Percentiles rank a stretch among this genome's conserved stretches.
phyloP scores from a whole-genome alignment of 2,329 filamentous ascomycete species.

The Phaeosphaeria sp. region DNA sequence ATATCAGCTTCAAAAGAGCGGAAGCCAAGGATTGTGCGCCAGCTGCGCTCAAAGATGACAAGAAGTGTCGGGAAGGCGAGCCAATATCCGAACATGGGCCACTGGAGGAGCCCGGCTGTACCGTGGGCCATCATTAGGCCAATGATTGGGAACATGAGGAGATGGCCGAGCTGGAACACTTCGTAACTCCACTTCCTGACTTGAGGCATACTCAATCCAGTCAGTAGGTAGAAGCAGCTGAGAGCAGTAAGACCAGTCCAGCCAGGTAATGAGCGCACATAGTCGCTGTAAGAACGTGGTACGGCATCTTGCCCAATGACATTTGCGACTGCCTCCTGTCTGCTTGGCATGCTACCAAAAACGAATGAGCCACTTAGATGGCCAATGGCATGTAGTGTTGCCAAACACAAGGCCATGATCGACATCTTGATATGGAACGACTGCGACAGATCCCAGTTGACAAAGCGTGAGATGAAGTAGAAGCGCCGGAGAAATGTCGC shows the following conservation, averaged over 20 bases:
- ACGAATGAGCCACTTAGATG: conserved; percentile 62
- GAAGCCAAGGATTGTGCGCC: conserved; percentile 58
- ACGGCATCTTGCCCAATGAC: conserved; percentile 55
- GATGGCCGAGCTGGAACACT: conserved; percentile 63
- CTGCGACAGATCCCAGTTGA: conserved; percentile 65
- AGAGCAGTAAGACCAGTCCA: conserved; percentile 60
- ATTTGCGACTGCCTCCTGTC: conserved; percentile 54
- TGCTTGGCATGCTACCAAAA: conserved; percentile 54
- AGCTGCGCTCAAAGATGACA: conserved; percentile 57
- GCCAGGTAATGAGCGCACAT: conserved; percentile 57
- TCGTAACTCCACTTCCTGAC: conserved; percentile 62
- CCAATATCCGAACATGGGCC: conserved; percentile 64
- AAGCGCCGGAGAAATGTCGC: conserved; percentile 61
- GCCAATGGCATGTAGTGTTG: conserved; percentile 61
- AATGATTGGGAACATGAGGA: conserved; percentile 66
- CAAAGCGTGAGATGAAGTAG: conserved; percentile 60
- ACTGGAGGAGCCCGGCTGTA: conserved; percentile 58
- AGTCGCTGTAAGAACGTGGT: conserved; percentile 55
- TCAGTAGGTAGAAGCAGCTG: conserved; percentile 58
- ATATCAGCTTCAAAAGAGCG: conserved; percentile 57
- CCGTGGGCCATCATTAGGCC: conserved; percentile 64
- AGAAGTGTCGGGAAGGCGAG: conserved; percentile 61
- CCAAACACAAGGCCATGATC: conserved; percentile 57
- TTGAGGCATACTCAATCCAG: conserved; percentile 57
- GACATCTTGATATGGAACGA: conserved; percentile 64